Base-by-base conservation (phyloP, 2,329 filamentous ascomycete species). In the Paecilomyces dactylethromorphus region DNA sequence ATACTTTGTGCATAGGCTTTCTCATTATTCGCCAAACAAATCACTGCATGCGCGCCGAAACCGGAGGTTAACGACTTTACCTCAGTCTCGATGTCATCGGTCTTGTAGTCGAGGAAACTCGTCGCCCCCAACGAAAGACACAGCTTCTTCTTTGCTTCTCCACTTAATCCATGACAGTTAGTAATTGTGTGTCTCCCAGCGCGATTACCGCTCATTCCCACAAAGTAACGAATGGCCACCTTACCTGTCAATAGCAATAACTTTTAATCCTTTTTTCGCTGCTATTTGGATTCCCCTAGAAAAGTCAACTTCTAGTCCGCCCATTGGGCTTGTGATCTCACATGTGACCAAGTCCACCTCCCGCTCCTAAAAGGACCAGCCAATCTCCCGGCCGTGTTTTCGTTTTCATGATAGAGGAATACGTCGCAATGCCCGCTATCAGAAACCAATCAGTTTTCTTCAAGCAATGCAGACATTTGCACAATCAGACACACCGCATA, bases 21-120 rank as follows among this genome's bases (percentile, higher is more conserved):
- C 58, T 78, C 76, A 22, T 70, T 72, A n/a, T 79, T 78, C 1
- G 78, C 78, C 0, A 77, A 75, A 50, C 77, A 79, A 21, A 81
- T 79, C 2, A 78, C 70, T 8, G 74, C 78, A 60, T 80, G 77
- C 0, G 76, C 78, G 18, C 78, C 78, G 39, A 78, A 70, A 1
- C 75, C 72, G 1, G 68, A 70, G 1, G 78, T 80, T 29, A 77
- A 60, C 0, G 66, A 64, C 58, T 71, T 75, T 4, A 79, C 76
- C 26, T 70, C 70, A 18, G 71, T 63, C 13, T 78, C 73, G 24
- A 72, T 72, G 45, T 79, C 69, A 21, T 77, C 69, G 11, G 62
- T 58, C 24, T 67, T 68, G 60, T 70, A 75, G 57, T 75, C 73
- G 7, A 75, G 56, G 56, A 73, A 75, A 39, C 62, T 61, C 11